These are phyloP conservation scores for Phytophthora boehmeriae DNA, from an alignment of 352 stramenopile genomes.

Conservation along the genomic window DNA sequence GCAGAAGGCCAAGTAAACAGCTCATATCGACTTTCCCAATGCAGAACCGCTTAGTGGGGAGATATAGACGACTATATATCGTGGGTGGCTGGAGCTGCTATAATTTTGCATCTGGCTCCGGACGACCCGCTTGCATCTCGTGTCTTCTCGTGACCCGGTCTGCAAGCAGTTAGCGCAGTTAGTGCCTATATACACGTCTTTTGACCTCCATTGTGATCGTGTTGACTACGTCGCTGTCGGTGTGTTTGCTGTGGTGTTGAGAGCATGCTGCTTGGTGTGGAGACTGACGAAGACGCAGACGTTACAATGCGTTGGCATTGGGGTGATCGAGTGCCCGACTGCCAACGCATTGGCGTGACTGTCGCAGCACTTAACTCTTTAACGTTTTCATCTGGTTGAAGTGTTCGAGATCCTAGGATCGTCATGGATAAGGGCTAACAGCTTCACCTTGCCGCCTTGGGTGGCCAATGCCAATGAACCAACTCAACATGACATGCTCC, in stretches of 20 bases:
- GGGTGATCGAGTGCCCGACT: not conserved
- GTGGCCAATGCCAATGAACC: constrained; percentile 27
- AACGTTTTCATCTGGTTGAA: constrained; percentile 18
- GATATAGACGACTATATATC: constrained; percentile 50
- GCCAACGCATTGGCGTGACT: constrained; percentile 8
- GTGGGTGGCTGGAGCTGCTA: constrained; percentile 40
- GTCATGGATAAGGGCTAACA: constrained; percentile 13
- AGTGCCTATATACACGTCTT: constrained; percentile 11
- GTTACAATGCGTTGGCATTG: constrained; percentile 1
- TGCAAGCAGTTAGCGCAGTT: not conserved
- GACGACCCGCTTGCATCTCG: constrained; percentile 4
- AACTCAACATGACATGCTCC: constrained; percentile 32
- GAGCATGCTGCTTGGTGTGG: not conserved
- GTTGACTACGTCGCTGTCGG: not conserved
- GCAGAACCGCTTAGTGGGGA: constrained; percentile 39
- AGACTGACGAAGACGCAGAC: not conserved
- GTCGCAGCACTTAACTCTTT: constrained; percentile 3
- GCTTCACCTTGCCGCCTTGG: not conserved
- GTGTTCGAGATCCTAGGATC: constrained; percentile 15
- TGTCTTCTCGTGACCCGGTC: constrained; percentile 9
- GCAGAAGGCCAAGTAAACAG: constrained; percentile 73
- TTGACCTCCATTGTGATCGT: not conserved
- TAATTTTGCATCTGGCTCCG: constrained; percentile 34
- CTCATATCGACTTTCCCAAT: constrained; percentile 24
- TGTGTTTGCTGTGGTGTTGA: not conserved